phyloP scores from a whole-genome alignment of 805 yeast genomes.

The Komagataella populi region DNA sequence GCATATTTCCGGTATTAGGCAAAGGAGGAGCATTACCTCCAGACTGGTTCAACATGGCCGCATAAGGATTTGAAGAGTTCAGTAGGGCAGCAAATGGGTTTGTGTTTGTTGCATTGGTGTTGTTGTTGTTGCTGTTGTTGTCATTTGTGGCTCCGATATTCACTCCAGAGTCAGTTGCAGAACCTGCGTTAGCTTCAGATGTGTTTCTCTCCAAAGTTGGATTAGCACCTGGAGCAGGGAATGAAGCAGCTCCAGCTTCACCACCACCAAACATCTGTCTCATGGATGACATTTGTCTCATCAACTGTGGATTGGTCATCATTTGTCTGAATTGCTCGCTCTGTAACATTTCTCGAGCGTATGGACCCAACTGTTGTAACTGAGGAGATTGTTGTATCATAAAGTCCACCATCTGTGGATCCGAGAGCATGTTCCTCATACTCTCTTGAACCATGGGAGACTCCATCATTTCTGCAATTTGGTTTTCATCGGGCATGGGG shows the following conservation, averaged over 20 bases:
- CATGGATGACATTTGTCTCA: slow-evolving; percentile 73
- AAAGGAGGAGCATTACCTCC: slow-evolving; percentile 20
- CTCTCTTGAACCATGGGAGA: slow-evolving; percentile 73
- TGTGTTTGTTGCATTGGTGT: slow-evolving; percentile 1
- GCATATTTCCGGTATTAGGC: slow-evolving; percentile 33
- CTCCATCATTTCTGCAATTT: slow-evolving; percentile 60
- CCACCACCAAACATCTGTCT: slow-evolving; percentile 35
- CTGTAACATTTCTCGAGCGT: slow-evolving; percentile 74
- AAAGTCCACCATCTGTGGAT: slow-evolving; percentile 81
- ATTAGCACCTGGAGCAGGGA: slow-evolving; percentile 38
- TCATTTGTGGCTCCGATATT: slow-evolving; percentile 1
- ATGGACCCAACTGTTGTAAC: slow-evolving; percentile 78
- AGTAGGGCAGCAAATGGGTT: slow-evolving; percentile 42
- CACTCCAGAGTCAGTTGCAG: slow-evolving; percentile 10
- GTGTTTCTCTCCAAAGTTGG: slow-evolving; percentile 10
- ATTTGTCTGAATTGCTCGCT: slow-evolving; percentile 71
- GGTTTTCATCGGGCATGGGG: slow-evolving; percentile 63
- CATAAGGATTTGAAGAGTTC: slow-evolving; percentile 28
- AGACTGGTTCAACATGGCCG: slow-evolving; percentile 16
- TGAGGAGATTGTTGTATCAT: slow-evolving; percentile 77
- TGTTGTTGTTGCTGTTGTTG: slow-evolving; percentile 1
- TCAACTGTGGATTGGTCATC: slow-evolving; percentile 72
- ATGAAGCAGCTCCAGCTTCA: slow-evolving; percentile 17
- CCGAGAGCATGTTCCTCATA: slow-evolving; percentile 68
- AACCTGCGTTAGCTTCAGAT: slow-evolving; percentile 7